Evolutionary conservation across 176 grass and related monocot species (phyloP), one percentile per base, ranked within the genome.

Genomic region (Pontederia paniculata): DNA sequence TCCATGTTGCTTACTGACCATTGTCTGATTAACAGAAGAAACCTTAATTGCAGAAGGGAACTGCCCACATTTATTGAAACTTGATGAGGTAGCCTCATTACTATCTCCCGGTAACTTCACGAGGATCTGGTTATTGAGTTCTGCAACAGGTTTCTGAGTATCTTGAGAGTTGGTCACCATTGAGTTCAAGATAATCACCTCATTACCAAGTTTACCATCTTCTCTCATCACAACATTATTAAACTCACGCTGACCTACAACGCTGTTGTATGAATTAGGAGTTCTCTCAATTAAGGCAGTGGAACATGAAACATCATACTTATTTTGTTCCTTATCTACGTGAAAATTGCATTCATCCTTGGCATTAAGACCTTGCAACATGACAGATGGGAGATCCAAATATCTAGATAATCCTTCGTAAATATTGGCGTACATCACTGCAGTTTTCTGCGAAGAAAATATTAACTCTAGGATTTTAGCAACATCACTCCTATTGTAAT

Each of bases 401-500:
- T 91, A 88, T 57, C 80, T 80, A 50, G 31, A 56, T 71, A 91
- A 84, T 63, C 59, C 68, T 48, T 44, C 79, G 42, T 74, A 88
- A 61, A 88, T 91, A 64, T 84, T 65, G 48, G 66, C 57, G 88
- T 88, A 88, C 18, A 57, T 21, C 37, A 60, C 28, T 59, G 60
- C 47, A 23, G 63, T 81, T 73, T 74, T 70, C 50, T 81, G 66
- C 46, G 72, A 74, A 28, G 61, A 70, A 46, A 69, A 73, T 66
- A 91, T 60, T 56, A 69, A 42, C 64, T 74, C 71, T 21, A 91
- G 47, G 54, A 98, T 77, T 44, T 98, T 91, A 65, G 53, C 64
- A 56, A 77, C 73, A 82, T 91, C 93, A 70, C 23, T 65, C 18
- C 67, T 66, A 62, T 98, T 98, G 77, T 98, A 98, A 48, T 98